These are phyloP conservation scores for Dioszegia hungarica DNA, from an alignment of 768 basidiomycete genomes.

Conservation along the genomic window DNA sequence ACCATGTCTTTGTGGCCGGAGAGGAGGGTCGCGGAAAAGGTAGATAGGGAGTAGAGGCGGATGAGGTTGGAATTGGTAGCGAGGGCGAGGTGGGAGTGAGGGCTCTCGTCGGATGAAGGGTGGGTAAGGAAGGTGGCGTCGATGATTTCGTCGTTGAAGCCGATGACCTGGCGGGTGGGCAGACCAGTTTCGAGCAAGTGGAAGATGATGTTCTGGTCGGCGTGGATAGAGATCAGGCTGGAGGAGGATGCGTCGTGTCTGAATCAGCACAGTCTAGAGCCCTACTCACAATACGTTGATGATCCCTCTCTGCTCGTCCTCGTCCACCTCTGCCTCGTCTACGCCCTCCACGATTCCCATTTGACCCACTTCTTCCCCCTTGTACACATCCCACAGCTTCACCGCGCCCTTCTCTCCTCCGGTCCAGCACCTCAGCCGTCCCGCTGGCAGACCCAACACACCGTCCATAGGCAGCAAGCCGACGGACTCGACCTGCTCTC, in stretches of 20 bases:
- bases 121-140: constrained; percentile 72
- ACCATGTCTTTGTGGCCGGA: constrained; percentile 89
- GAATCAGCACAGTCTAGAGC: constrained; percentile 13
- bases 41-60: constrained; percentile 72
- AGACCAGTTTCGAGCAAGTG: constrained; percentile 67
- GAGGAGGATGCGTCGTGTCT: constrained; percentile 68
- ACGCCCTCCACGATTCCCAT: constrained; percentile 54
- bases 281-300: constrained; percentile 69
- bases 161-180: constrained; percentile 75
- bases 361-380: constrained; percentile 59
- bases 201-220: constrained; percentile 94
- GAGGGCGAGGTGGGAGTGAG: constrained; percentile 75
- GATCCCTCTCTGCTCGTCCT: constrained; percentile 81
- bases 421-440: constrained; percentile 66
- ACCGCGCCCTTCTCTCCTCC: constrained; percentile 85
- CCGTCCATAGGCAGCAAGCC: constrained; percentile 61
- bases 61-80: constrained; percentile 98
- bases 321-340: constrained; percentile 52
- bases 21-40: constrained; percentile 77
- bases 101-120: constrained; percentile 28
- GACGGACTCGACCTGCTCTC: constrained; percentile 82
- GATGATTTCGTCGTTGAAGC: constrained; percentile 97
- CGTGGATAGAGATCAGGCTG: constrained; percentile 75
- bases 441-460: constrained; percentile 51
- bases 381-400: constrained; percentile 74